Evolutionary conservation across 305 asterid genomes (phyloP).

Genomic region (Solanum hybrid): DNA sequence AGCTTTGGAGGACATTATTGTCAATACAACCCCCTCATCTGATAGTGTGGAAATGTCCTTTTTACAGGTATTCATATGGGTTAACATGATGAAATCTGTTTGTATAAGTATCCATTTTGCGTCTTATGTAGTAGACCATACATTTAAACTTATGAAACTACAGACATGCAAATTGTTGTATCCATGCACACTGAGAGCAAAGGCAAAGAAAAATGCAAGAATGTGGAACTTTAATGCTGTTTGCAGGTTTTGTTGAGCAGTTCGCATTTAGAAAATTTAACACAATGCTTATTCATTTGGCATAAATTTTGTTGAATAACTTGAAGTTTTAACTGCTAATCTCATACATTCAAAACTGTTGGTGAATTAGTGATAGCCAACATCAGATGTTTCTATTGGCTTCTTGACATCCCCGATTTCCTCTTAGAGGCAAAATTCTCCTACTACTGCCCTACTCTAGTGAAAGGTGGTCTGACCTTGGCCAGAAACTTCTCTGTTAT

Average conservation of each 20-base stretch:
- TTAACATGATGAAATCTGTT: background rate
- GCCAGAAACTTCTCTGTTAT: background rate
- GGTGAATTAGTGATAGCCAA: background rate
- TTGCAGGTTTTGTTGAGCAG: background rate
- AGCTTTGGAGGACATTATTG: constrained; percentile 75
- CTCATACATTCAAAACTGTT: background rate
- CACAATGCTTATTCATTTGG: background rate
- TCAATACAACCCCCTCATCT: constrained; percentile 36
- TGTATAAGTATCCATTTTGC: background rate
- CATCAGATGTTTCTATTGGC: background rate
- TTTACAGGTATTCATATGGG: constrained; percentile 51
- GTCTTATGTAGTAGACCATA: background rate
- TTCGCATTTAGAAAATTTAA: background rate
- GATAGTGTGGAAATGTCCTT: constrained; percentile 70
- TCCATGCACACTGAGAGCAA: background rate
- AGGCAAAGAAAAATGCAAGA: background rate
- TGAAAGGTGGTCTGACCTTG: background rate
- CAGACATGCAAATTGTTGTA: background rate
- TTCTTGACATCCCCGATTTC: background rate
- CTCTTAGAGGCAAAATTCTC: background rate
- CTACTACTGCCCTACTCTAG: background rate
- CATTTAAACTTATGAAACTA: background rate
- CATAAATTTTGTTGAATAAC: background rate
- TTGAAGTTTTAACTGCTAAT: background rate
- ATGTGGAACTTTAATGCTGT: background rate